Percentiles rank a stretch among this genome's conserved stretches.
Evolutionary conservation across 2,329 filamentous ascomycete genomes (phyloP).

Genomic region (Penicillium sp.): DNA sequence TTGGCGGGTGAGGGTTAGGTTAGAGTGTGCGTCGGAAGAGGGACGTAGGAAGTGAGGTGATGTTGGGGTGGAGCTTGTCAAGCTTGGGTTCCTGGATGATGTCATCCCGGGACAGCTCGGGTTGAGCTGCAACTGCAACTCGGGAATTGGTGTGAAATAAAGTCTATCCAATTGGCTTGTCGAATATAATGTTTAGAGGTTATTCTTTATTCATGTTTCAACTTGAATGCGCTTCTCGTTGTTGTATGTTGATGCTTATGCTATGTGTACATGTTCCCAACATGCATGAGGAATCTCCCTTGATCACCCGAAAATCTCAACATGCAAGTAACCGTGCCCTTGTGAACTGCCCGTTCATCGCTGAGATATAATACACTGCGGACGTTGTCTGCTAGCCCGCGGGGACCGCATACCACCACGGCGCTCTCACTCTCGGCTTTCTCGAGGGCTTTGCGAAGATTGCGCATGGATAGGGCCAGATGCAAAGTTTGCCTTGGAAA

Average conservation of each 20-base stretch:
- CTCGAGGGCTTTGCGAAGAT: constrained; percentile 55
- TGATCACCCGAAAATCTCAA: constrained; percentile 53
- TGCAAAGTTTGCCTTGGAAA: too few species aligned
- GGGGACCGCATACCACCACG: constrained; percentile 59
- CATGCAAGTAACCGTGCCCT: constrained; percentile 60
- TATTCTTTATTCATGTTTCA: not conserved
- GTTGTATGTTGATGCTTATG: not conserved
- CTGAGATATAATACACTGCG: constrained; percentile 53
- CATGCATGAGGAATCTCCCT: not conserved
- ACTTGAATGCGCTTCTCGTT: not conserved
- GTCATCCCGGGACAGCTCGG: constrained; percentile 16
- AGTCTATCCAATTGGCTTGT: not conserved
- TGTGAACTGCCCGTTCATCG: constrained; percentile 63
- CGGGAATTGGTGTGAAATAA: not conserved
- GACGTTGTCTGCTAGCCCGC: constrained; percentile 52
- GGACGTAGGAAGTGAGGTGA: not conserved
- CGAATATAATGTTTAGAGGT: not conserved
- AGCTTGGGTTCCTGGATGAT: constrained; percentile 13
- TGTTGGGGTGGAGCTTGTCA: not conserved
- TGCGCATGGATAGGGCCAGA: too few species aligned
- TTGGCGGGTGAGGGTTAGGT: constrained; percentile 1
- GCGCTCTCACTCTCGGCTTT: constrained; percentile 58
- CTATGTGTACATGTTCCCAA: not conserved
- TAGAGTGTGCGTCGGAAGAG: constrained; percentile 1
- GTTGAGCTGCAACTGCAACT: not conserved